Base-by-base conservation (phyloP, 305 asterid species). In the Salvia sclarea region DNA sequence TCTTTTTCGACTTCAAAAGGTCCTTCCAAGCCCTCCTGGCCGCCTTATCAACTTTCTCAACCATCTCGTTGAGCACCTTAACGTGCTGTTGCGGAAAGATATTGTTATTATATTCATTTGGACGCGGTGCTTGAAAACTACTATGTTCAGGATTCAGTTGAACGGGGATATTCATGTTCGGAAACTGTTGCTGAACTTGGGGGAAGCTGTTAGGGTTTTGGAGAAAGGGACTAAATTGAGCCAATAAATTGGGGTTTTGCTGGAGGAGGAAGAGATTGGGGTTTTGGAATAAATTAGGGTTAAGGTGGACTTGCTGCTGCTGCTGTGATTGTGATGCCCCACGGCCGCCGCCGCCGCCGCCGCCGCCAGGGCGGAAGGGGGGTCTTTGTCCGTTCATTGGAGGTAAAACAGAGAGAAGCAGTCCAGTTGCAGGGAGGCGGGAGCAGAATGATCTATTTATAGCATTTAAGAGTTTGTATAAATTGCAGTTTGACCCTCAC, bases 41-140 rank as follows among this genome's bases (percentile, higher is more conserved):
- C 24, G 89, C 95, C 75, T 72, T 68, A 69, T 86, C 92, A 30
- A 88, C 57, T 68, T 75, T 81, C 33, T 83, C 90, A 33, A 83
- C 47, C 71, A 54, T 72, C 79, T 79, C 88, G 13, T 12, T 47
- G 2, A 56, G 68, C 67, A 21, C 45, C 49, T 59, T 76, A 60
- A 50, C 71, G 10, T 68, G 80, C 75, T 62, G 81, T 35, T 76
- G 82, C 61, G 78, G 82, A 10, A 65, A 68, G 5, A 49, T 24
- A 53, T 16, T 35, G 54, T 48, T 74, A 16, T 30, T 40, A 35
- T 45, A 31, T 18, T 54, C 79, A 78, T 61, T 52, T 3, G 63
- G 69, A 18, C 31, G 44, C 9, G 54, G 69, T 1, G 60, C 13
- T 64, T 61, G 84, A 53, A 68, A 60, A 55, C 48, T 49, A 8